Conservation (phyloP, 2,329 filamentous ascomycete species). For the Hymenoscyphus albidus region DNA sequence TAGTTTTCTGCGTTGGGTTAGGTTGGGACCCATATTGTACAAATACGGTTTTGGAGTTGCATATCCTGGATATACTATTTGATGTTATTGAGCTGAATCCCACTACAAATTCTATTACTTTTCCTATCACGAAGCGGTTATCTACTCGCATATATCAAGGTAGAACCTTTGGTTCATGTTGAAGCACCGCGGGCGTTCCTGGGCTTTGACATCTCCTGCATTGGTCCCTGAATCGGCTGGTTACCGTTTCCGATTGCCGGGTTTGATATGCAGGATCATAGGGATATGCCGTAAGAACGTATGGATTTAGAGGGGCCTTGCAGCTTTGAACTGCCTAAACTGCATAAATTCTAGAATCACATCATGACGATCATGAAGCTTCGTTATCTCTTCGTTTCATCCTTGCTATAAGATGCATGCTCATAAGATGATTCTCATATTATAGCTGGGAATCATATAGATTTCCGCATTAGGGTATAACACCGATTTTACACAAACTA, state of each 20-base stretch:
- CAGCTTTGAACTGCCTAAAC: neutral
- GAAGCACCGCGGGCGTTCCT: neutral
- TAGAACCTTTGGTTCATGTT: neutral
- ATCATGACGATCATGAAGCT: neutral
- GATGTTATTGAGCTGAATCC: neutral
- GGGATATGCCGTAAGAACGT: neutral
- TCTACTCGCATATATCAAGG: neutral
- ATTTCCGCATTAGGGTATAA: neutral
- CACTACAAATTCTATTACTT: neutral
- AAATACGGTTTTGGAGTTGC: neutral
- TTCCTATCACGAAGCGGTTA: neutral
- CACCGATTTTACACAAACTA: neutral
- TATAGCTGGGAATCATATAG: neutral
- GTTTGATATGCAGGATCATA: neutral
- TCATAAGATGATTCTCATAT: neutral
- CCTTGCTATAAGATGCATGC: neutral
- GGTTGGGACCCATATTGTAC: neutral
- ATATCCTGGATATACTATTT: neutral
- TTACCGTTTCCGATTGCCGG: neutral
- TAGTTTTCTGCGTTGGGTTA: neutral
- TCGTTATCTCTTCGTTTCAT: neutral
- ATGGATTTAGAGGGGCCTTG: neutral
- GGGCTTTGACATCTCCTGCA: neutral
- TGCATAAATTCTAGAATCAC: neutral
- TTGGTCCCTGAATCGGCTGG: neutral